Evolutionary conservation across 2,329 filamentous ascomycete species (phyloP).

Genomic region (Rutstroemia sp.): DNA sequence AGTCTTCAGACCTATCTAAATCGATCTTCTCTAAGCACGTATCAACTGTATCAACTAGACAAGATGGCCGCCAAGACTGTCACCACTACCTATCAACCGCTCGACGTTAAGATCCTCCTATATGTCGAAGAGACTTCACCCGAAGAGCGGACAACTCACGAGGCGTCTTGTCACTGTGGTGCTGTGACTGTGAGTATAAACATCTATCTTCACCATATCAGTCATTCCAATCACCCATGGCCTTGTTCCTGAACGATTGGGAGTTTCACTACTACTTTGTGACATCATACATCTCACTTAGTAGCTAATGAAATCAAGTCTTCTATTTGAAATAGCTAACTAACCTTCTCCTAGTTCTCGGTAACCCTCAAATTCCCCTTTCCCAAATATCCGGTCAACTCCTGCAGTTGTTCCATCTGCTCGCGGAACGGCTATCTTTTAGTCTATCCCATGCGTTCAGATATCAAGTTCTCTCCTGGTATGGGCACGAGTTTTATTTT

Average conservation of each 20-base stretch:
- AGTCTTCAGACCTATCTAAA: background rate
- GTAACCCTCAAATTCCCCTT: slow-evolving; percentile 40
- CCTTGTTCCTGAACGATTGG: no score
- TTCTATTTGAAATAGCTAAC: background rate
- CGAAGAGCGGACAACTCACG: slow-evolving; percentile 33
- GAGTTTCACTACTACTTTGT: no score
- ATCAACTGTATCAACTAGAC: background rate
- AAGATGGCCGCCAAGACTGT: background rate
- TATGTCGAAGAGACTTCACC: slow-evolving; percentile 13
- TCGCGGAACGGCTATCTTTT: slow-evolving; percentile 40
- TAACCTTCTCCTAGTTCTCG: slow-evolving; percentile 32
- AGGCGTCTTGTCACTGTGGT: slow-evolving; percentile 50
- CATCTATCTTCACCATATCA: background rate
- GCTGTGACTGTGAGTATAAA: slow-evolving; percentile 29
- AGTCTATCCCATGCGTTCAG: slow-evolving; percentile 21
- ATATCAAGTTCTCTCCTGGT: slow-evolving; percentile 15
- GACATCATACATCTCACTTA: no score
- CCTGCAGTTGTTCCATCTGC: slow-evolving; percentile 64
- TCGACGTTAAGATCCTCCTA: background rate
- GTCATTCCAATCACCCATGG: background rate
- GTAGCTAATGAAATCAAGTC: background rate
- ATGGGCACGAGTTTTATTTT: background rate
- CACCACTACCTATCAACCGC: background rate
- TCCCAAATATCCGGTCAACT: slow-evolving; percentile 41
- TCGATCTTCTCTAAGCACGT: background rate